Conservation (phyloP, 2,329 filamentous ascomycete genomes). For the Ceratocystis cacaofunesta region DNA sequence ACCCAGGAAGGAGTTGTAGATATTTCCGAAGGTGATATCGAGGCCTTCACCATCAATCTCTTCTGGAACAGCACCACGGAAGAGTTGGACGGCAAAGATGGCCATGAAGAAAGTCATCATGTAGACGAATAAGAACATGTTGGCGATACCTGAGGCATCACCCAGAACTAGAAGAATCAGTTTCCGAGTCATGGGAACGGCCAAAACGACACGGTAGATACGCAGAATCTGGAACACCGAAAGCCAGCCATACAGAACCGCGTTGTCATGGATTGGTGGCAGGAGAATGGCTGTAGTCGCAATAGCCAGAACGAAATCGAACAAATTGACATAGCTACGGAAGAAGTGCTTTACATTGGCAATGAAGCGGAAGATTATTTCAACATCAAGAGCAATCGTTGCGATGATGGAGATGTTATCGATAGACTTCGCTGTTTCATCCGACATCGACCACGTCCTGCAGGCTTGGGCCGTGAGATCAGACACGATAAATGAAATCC, state of each 20-base stretch:
- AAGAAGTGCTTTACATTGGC: constrained; percentile 74
- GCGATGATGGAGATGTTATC: constrained; percentile 57
- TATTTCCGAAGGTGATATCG: constrained; percentile 66
- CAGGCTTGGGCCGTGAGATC: constrained; percentile 67
- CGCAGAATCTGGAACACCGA: constrained; percentile 87
- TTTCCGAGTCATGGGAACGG: constrained; percentile 71
- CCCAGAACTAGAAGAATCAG: constrained; percentile 79
- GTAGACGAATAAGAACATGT: constrained; percentile 92
- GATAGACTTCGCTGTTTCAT: constrained; percentile 47
- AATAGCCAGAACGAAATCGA: constrained; percentile 67
- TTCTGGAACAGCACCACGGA: constrained; percentile 70
- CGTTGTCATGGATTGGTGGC: constrained; percentile 59
- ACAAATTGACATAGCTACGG: constrained; percentile 55
- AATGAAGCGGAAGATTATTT: constrained; percentile 66
- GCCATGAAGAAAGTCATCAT: constrained; percentile 86
- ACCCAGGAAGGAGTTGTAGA: constrained; percentile 89
- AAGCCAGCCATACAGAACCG: constrained; percentile 67
- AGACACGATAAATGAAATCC: constrained; percentile 66
- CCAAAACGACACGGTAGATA: constrained; percentile 81
- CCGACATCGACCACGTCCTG: constrained; percentile 63
- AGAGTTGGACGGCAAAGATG: constrained; percentile 85
- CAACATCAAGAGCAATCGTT: constrained; percentile 62
- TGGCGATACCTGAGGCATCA: constrained; percentile 81
- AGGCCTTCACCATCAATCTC: constrained; percentile 48
- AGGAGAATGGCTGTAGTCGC: constrained; percentile 75